A percentile compares a stretch with the other conserved stretches of the same genome.
These are phyloP conservation scores for Danielia reshetovae DNA, from an alignment of 805 yeast species.

Conservation along the genomic window DNA sequence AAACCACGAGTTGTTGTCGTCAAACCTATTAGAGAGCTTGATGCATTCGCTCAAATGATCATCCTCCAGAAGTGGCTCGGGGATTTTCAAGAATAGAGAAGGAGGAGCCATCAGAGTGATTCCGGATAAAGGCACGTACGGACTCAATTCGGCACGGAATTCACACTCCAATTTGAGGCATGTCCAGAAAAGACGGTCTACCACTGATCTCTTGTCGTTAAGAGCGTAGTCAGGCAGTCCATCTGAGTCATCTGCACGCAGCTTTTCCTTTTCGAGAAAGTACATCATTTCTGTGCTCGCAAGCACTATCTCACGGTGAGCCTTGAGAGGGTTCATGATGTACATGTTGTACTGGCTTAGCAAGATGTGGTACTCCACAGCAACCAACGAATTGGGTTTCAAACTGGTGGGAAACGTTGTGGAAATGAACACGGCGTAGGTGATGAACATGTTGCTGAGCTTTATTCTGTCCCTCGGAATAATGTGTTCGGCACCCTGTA, in stretches of 20 bases:
- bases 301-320: conserved; percentile 20
- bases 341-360: conserved; percentile 26
- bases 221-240: conserved; percentile 1
- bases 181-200: conserved; percentile 33
- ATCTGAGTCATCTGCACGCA: not conserved
- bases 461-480: conserved; percentile 18
- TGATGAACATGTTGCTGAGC: conserved; percentile 20
- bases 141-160: conserved; percentile 30
- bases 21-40: conserved; percentile 20
- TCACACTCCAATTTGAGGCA: conserved; percentile 37
- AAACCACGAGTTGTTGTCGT: conserved; percentile 33
- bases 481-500: not conserved
- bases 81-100: conserved; percentile 27
- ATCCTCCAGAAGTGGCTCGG: conserved; percentile 19
- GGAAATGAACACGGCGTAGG: conserved; percentile 20
- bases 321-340: conserved; percentile 23
- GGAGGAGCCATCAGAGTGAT: conserved; percentile 31
- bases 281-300: conserved; percentile 32
- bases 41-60: conserved; percentile 22
- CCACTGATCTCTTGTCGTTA: conserved; percentile 12
- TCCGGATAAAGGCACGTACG: conserved; percentile 29
- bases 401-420: conserved; percentile 20
- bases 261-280: conserved; percentile 17
- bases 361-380: conserved; percentile 20
- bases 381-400: conserved; percentile 12